Conservation (phyloP, 2,329 filamentous ascomycete genomes). For the Huntiella bhutanensis region DNA sequence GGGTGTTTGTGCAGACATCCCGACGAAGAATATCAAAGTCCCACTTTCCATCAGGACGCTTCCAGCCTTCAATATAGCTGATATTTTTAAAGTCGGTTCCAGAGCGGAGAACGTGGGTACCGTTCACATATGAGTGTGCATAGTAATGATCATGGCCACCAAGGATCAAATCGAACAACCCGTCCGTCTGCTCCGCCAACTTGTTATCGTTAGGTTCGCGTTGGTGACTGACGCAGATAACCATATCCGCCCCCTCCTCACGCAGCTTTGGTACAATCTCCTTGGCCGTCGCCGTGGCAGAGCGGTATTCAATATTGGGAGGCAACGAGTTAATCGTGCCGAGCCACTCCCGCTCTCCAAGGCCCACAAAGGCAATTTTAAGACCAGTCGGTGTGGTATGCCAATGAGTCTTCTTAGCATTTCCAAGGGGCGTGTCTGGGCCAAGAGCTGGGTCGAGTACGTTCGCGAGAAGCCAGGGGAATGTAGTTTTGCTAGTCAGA, state of each 20-base stretch:
- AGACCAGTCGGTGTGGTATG: slow-evolving; percentile 65
- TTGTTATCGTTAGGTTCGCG: slow-evolving; percentile 81
- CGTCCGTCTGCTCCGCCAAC: slow-evolving; percentile 53
- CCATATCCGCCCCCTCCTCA: slow-evolving; percentile 59
- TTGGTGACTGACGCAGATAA: slow-evolving; percentile 70
- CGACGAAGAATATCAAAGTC: slow-evolving; percentile 59
- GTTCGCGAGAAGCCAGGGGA: slow-evolving; percentile 82
- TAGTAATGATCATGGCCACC: slow-evolving; percentile 89
- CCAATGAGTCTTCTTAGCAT: slow-evolving; percentile 57
- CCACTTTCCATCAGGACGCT: slow-evolving; percentile 33
- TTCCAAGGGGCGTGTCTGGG: slow-evolving; percentile 52
- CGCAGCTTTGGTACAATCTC: slow-evolving; percentile 56
- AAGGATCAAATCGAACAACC: slow-evolving; percentile 65
- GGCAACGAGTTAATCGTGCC: slow-evolving; percentile 76
- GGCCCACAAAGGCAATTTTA: slow-evolving; percentile 67
- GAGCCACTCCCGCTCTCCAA: slow-evolving; percentile 78
- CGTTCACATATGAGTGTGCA: slow-evolving; percentile 55
- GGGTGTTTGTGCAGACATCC: slow-evolving; percentile 51
- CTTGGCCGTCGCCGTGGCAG: slow-evolving; percentile 54
- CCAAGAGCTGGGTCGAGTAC: slow-evolving; percentile 70
- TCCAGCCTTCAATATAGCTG: slow-evolving; percentile 64
- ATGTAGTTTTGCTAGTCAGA: slow-evolving; percentile 54
- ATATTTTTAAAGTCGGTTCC: slow-evolving; percentile 86
- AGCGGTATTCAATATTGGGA: slow-evolving; percentile 64
- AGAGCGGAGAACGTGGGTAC: slow-evolving; percentile 67